Evolutionary conservation across 176 grass and related monocot genomes (phyloP), one percentile per base, ranked within the genome.

Genomic region (Oryza coarctata): DNA sequence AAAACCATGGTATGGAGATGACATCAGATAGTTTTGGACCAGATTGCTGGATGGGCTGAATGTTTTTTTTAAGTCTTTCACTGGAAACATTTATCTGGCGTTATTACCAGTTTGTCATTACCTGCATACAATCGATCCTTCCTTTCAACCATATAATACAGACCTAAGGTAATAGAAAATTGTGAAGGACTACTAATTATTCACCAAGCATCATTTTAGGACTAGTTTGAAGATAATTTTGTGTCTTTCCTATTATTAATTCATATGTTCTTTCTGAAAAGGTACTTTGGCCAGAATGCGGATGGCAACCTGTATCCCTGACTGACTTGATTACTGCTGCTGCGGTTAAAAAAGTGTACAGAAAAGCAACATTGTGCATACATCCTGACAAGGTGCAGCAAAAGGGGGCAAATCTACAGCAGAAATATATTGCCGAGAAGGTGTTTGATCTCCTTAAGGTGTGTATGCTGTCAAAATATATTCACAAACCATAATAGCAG

Each of bases 401-500:
- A 57, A 89, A 90, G 71, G 93, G 93, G 81, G 89, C 93, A 83
- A 92, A 84, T 77, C 40, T 94, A 70, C 89, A 92, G 23, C 93
- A 94, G 68, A 94, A 94, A 82, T 94, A 90, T 83, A 90, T 92
- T 6, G 86, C 88, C 5, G 89, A 94, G 83, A 94, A 94, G 76
- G 89, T 94, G 73, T 94, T 94, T 92, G 89, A 90, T 88, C 93
- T 94, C 40, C 89, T 94, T 63, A 92, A 94, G 93, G 93, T 94
- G 64, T 84, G 88, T 75, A 41, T 78, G 30, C 68, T 70, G 4
- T 65, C 12, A 40, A 70, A 63, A 76, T 62, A 64, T 39, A 30
- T 41, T 25, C n/a, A 60, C n/a, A 60, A 58, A 10, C 36, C 12
- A 23, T 34, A 61, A 30, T 60, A 63, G 13, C 58, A 83, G 47